Base-by-base conservation (phyloP, 2,329 filamentous ascomycete species). In the Nemania abortiva region DNA sequence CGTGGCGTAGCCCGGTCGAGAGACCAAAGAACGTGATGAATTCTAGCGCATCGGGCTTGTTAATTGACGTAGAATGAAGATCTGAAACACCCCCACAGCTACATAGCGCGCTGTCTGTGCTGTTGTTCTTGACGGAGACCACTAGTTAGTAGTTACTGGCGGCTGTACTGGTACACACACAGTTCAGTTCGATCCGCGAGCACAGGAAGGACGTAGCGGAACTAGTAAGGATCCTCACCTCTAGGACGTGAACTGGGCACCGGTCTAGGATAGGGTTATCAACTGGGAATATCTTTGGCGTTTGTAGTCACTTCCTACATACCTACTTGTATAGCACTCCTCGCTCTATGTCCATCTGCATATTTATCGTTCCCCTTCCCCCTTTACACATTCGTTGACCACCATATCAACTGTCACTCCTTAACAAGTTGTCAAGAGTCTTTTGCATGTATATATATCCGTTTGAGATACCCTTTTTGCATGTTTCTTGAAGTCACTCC, bases 71-170 rank as follows among this genome's bases (percentile, higher is more conserved):
- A 37, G n/a, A 24, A 18, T 9, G 34, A 56, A 27, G n/a, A 34
- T 50, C 37, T 67, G 54, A 63, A 62, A 69, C 62, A 20, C 37
- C 62, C 47, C 66, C 66, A 65, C 66, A 57, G 24, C 50, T 27
- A n/a, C n/a, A n/a, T n/a, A 31, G 18, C 15, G 13, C 15, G 18
- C 34, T 57, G 22, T 37, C 15, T 27, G 60, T 13, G 39, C 15
- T 15, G 29, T 56, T 55, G 37, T 20, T 56, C 61, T 65, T 52
- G 37, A 56, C 52, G 50, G 24, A 53, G 39, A 13, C 13, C 4
- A 15, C 37, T 15, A 42, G 37, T 42, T n/a, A n/a, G n/a, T n/a
- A n/a, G n/a, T n/a, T n/a, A 42, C 37, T 15, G 11, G 9, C 3
- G 45, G 24, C 57, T 34, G 42, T 61, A 50, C 50, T 18, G 37